Percentiles rank a stretch among this genome's conserved stretches.
phyloP scores from a whole-genome alignment of 2,329 filamentous ascomycete genomes.

The Ascochyta koolunga region DNA sequence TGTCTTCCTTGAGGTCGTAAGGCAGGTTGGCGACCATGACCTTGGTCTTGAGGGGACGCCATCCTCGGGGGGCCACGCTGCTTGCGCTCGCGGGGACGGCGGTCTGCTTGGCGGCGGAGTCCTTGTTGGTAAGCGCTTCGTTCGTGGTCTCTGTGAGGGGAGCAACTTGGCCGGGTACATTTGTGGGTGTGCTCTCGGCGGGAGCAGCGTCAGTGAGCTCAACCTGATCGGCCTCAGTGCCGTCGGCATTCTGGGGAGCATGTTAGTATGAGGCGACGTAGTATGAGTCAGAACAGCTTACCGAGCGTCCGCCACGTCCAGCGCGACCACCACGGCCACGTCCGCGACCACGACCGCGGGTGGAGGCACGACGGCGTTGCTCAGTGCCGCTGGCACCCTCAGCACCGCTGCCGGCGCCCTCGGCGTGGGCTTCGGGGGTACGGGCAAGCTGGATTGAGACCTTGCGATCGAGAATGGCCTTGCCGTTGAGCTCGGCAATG shows the following conservation, averaged over 20 bases:
- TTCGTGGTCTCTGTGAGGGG: slow-evolving; percentile 60
- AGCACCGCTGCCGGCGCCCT: slow-evolving; percentile 73
- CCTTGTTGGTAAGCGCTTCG: slow-evolving; percentile 59
- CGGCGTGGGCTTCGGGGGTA: slow-evolving; percentile 87
- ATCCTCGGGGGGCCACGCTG: slow-evolving; percentile 97
- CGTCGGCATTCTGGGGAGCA: slow-evolving; percentile 50
- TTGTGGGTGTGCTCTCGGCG: slow-evolving; percentile 52
- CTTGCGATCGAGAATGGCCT: slow-evolving; percentile 98
- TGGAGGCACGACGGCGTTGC: slow-evolving; percentile 61
- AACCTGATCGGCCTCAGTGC: slow-evolving; percentile 51
- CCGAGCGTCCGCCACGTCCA: slow-evolving; percentile 68
- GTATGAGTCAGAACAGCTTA: slow-evolving; percentile 56
- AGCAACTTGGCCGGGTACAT: slow-evolving; percentile 58
- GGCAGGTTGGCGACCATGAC: slow-evolving; percentile 99
- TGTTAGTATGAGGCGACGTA: not conserved
- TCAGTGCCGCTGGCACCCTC: slow-evolving; percentile 75
- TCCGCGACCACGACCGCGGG: slow-evolving; percentile 63
- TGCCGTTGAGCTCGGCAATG: slow-evolving; percentile 92
- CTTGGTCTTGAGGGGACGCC: slow-evolving; percentile 98
- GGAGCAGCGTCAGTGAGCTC: slow-evolving; percentile 57
- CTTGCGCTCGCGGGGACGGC: slow-evolving; percentile 62
- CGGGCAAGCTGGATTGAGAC: slow-evolving; percentile 98
- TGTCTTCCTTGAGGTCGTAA: slow-evolving; percentile 96
- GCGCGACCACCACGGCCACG: slow-evolving; percentile 66
- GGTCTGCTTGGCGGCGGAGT: slow-evolving; percentile 55